Evolutionary conservation across 805 yeast genomes (phyloP).

Genomic region (Wickerhamiella galacta): DNA sequence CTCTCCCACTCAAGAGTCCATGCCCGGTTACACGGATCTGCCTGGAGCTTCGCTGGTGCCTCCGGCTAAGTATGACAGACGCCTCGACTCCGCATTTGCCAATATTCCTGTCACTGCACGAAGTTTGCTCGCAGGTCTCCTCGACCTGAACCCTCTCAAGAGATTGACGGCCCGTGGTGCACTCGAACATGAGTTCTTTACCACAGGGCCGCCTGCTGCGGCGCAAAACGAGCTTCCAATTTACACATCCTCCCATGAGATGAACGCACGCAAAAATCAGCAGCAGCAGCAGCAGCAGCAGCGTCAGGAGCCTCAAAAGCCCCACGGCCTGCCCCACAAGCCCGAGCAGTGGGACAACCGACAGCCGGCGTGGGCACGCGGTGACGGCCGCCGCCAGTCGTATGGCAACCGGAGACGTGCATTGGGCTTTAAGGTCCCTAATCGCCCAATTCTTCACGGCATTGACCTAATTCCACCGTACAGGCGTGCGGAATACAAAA

Average conservation of each 20-base stretch:
- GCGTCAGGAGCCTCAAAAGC: background rate
- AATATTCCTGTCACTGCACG: slow-evolving; percentile 15
- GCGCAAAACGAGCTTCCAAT: slow-evolving; percentile 38
- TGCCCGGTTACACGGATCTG: slow-evolving; percentile 45
- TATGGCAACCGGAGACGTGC: slow-evolving; percentile 8
- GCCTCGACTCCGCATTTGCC: slow-evolving; percentile 27
- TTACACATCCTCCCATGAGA: slow-evolving; percentile 79
- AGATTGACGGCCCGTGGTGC: slow-evolving; percentile 74
- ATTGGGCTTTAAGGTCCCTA: slow-evolving; percentile 12
- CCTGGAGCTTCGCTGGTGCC: slow-evolving; percentile 26
- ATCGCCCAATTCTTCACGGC: slow-evolving; percentile 10
- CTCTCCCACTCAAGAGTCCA: slow-evolving; percentile 42
- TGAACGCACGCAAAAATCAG: slow-evolving; percentile 30
- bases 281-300: slow-evolving; percentile 5
- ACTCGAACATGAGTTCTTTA: slow-evolving; percentile 51
- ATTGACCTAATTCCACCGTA: slow-evolving; percentile 16
- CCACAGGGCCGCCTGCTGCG: slow-evolving; percentile 47
- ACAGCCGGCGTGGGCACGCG: background rate
- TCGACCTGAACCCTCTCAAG: slow-evolving; percentile 51
- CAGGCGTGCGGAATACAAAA: too few relatives aligned
- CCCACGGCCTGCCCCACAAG: slow-evolving; percentile 1
- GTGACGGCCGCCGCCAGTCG: slow-evolving; percentile 1
- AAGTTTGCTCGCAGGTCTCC: slow-evolving; percentile 37
- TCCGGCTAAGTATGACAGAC: slow-evolving; percentile 16
- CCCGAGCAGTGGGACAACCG: slow-evolving; percentile 1